Base-by-base conservation (phyloP, 179 eudicot genomes). In the Silene vulgaris region DNA sequence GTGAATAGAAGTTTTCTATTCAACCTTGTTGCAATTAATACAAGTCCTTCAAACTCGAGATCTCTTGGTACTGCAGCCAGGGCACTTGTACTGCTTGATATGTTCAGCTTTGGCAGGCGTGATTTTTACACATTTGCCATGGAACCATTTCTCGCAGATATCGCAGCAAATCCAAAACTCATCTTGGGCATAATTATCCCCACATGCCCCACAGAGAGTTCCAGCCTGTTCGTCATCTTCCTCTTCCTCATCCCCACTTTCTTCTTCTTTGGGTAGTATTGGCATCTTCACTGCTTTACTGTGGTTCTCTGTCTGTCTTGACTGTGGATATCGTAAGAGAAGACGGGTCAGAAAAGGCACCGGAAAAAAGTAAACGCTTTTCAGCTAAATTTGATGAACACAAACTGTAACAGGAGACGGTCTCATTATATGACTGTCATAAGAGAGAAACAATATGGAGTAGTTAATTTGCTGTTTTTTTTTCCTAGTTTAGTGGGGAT, bases 161-260 rank as follows among this genome's bases (percentile, higher is more conserved):
- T 92, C 93, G 67, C 97, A 92, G 82, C 91, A 87, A 40, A 92
- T 92, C 97, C 97, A 90, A 76, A 90, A 92, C 71, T 87, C 93
- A 50, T 89, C 90, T 16, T n/a, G 45, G 1, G 83, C 89, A 70
- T 86, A 83, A 75, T 88, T 87, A 59, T 85, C 87, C 23, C 93
- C 96, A 80, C 93, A 92, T 17, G 89, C 89, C 66, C 96, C 96
- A 76, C 97, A 91, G 5, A 81, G 77, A 12, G 96, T 84, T 60
- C 66, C 85, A 61, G 82, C 89, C 56, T 86, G 85, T 63, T 90
- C 96, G 19, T 86, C 90, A 3, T 85, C 90, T 28, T 88, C 97
- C 73, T 88, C 95, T 72, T 82, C 86, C 43, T 87, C 91, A 19
- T 68, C 85, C 30, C 77, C 86, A 4, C 84, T 81, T n/a, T 82